phyloP scores from a whole-genome alignment of 495 filamentous ascomycete genomes.

The Aspergillus affinis region DNA sequence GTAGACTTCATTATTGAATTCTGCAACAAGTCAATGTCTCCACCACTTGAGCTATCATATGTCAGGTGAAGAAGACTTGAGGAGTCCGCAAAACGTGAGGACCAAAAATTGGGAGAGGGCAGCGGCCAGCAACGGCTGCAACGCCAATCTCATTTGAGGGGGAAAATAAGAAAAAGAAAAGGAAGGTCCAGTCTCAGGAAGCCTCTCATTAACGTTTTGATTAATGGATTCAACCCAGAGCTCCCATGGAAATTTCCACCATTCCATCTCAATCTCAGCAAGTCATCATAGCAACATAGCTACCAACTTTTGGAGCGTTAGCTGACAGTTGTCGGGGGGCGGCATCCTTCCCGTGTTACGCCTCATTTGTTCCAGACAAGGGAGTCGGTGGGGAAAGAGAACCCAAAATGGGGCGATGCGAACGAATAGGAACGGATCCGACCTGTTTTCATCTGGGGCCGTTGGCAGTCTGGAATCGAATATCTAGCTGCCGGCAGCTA shows the following conservation, averaged over 20 bases:
- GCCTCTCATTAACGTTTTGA: not conserved
- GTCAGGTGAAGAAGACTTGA: conserved; percentile 11
- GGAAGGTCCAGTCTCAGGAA: not conserved
- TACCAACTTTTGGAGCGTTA: conserved; percentile 3
- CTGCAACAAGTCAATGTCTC: conserved; percentile 7
- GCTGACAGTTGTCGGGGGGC: conserved; percentile 6
- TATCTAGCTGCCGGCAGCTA: conserved; percentile 10
- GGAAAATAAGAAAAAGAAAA: not conserved
- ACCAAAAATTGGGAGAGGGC: conserved; percentile 1
- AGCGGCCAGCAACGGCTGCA: not conserved
- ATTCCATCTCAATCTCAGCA: not conserved
- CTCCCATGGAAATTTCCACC: conserved; percentile 3
- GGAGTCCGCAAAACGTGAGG: conserved; percentile 4
- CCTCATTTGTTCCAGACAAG: conserved; percentile 15
- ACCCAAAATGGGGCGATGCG: conserved; percentile 3
- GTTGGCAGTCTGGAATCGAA: conserved; percentile 8
- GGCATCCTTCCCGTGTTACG: conserved; percentile 15
- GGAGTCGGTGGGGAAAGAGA: conserved; percentile 3
- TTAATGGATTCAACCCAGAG: conserved; percentile 4
- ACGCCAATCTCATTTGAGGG: not conserved
- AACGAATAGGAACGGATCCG: conserved; percentile 16
- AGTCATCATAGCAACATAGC: not conserved
- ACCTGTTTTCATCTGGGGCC: conserved; percentile 1
- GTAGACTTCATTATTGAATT: conserved; percentile 10
- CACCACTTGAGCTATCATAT: conserved; percentile 13